Base-by-base conservation (phyloP, 352 stramenopile species). In the Pelagophyceae sp. region DNA sequence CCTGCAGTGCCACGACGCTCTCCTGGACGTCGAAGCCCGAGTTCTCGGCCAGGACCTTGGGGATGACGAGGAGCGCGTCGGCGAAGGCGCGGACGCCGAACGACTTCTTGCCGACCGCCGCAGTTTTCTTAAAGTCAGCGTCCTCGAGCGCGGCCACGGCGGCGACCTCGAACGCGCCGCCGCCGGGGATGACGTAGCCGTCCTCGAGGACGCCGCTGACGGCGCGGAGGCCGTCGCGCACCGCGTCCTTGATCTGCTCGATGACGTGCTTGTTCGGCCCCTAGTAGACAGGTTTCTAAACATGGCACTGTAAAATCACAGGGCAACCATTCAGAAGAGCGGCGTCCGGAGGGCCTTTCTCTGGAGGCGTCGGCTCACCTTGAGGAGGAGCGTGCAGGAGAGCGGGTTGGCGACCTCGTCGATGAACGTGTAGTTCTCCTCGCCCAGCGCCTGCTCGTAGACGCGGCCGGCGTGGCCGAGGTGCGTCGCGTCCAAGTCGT, bases 341-440 rank as follows among this genome's bases (percentile, higher is more conserved):
- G n/a, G n/a, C n/a, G n/a, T n/a, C n/a, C n/a, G n/a, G n/a, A n/a
- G n/a, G n/a, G n/a, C n/a, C n/a, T n/a, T n/a, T n/a, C n/a, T n/a
- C n/a, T n/a, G n/a, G n/a, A n/a, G n/a, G n/a, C n/a, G n/a, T n/a
- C n/a, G n/a, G n/a, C n/a, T n/a, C n/a, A n/a, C n/a, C 86, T 99
- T 98, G 80, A 99, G 92, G 65, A 99, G 85, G 72, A 99, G 92
- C 40, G 96, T 98, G 88, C 96, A 99, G 71, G 90, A 97, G 83
- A 97, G 94, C 45, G 95, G 92, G 83, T 96, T 90, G 80, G 90
- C 82, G 76, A 98, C 97, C 84, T 99, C 96, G 83, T 99, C 96
- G 19, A 99, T 94, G 83, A 99, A 99, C 72, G 96, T 99, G 87
- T 98, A 99, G 81, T 98, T 98, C 81, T 99, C 96, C 80, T 99